Evolutionary conservation across 2,329 filamentous ascomycete species (phyloP), one percentile per base, ranked within the genome.

Genomic region (Furcasterigmium furcatum): DNA sequence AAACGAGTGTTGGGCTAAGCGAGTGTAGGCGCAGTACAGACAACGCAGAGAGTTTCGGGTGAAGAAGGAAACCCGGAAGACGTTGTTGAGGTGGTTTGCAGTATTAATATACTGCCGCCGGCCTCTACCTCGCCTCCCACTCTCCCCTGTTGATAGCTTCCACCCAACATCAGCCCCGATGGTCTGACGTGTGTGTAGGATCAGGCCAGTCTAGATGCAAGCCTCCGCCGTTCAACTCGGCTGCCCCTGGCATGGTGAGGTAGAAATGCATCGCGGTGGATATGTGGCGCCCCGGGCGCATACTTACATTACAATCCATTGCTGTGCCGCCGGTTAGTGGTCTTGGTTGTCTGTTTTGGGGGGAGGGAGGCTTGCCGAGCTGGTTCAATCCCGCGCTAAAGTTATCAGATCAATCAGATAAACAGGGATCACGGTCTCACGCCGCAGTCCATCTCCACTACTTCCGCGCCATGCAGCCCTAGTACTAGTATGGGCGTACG

Each of bases 341-440:
- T 18, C 34, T 5, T 36, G 16, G n/a, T 4, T 18, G 16, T 16
- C 12, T 19, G 18, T 18, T 36, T 16, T 10, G n/a, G 34, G 29
- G 12, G 6, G 6, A 13, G 6, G 9, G n/a, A 18, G 7, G 5
- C 18, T n/a, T 35, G 32, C 6, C 18, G 32, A 16, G 32, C 18
- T 18, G 14, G n/a, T 18, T 35, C 14, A 18, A 4, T 18, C 18
- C n/a, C 14, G 9, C 9, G 32, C 19, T 36, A 36, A 18, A 36
- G 34, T 36, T 36, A 36, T 36, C 34, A 18, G 34, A 36, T 36
- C 34, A 14, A 36, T 36, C 34, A 36, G 34, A 36, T 36, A 36
- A 36, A 12, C 34, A 27, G 24, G 24, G 24, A 27, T 27, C 24
- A 27, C 12, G 24, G 24, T 7, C 24, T 12, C 24, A 12, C 24